These are phyloP conservation scores for Diplodia mutila DNA, from an alignment of 2,329 filamentous ascomycete species.

Conservation along the genomic window DNA sequence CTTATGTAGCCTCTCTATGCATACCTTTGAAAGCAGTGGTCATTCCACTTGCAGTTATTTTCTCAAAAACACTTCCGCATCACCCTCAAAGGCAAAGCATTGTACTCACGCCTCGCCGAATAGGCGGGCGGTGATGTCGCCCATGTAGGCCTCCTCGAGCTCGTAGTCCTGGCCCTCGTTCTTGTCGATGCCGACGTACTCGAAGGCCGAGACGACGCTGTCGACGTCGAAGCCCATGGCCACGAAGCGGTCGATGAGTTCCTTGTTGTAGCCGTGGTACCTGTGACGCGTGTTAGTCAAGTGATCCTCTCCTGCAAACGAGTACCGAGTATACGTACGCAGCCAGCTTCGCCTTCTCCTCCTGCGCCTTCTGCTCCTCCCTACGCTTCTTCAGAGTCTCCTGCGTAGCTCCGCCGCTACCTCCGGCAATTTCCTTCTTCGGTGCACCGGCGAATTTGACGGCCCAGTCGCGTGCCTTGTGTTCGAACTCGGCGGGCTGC, in stretches of 20 bases:
- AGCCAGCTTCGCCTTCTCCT: slow-evolving; percentile 60
- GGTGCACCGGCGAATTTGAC: slow-evolving; percentile 81
- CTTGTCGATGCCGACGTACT: slow-evolving; percentile 77
- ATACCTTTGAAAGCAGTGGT: neutral
- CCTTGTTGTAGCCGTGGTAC: slow-evolving; percentile 85
- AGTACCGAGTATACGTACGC: slow-evolving; percentile 47
- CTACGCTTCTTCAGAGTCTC: slow-evolving; percentile 61
- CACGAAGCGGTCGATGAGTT: slow-evolving; percentile 80
- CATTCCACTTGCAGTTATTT: neutral
- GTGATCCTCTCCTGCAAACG: too few species aligned
- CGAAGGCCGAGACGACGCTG: slow-evolving; percentile 82
- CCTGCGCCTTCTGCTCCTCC: slow-evolving; percentile 61
- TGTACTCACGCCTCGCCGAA: slow-evolving; percentile 70
- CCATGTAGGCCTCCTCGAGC: slow-evolving; percentile 87
- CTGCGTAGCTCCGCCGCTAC: slow-evolving; percentile 56
- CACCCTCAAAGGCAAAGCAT: neutral
- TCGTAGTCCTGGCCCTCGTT: slow-evolving; percentile 80
- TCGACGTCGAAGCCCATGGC: slow-evolving; percentile 91
- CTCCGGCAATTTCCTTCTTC: slow-evolving; percentile 56
- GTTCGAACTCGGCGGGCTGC: slow-evolving; percentile 76
- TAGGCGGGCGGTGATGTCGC: slow-evolving; percentile 82
- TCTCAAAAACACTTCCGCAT: neutral
- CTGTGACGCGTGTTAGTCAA: slow-evolving; percentile 50
- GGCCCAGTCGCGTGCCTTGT: slow-evolving; percentile 88
- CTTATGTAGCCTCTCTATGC: slow-evolving; percentile 14